phyloP scores from a whole-genome alignment of 108 stramenopile species.

The Nitzschia palea region DNA sequence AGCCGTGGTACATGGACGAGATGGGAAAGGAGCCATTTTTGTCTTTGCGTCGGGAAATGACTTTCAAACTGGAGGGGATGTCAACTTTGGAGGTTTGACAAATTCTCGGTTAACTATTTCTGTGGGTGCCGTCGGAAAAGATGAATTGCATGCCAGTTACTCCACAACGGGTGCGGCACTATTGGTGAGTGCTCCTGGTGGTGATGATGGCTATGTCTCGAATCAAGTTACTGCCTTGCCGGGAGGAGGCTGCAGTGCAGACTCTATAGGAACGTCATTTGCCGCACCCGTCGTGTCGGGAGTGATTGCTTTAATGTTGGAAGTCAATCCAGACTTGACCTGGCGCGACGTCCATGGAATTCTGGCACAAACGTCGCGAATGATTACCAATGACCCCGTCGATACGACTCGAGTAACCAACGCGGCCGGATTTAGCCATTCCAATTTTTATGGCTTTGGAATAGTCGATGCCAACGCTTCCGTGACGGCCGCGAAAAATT shows the following conservation, averaged over 20 bases:
- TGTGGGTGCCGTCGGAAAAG: conserved; percentile 43
- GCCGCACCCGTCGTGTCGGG: conserved; percentile 44
- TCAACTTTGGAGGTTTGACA: conserved; percentile 37
- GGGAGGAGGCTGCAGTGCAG: conserved; percentile 22
- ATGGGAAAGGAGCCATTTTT: conserved; percentile 46
- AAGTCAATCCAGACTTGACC: conserved; percentile 40
- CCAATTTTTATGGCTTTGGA: conserved; percentile 50
- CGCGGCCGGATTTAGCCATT: conserved; percentile 42
- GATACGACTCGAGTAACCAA: conserved; percentile 24
- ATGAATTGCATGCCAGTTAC: conserved; percentile 35
- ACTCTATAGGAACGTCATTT: conserved; percentile 38
- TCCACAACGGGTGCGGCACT: conserved; percentile 39
- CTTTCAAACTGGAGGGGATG: conserved; percentile 21
- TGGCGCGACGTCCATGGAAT: conserved; percentile 65
- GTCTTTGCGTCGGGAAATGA: conserved; percentile 49
- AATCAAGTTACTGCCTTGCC: conserved; percentile 23
- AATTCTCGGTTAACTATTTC: conserved; percentile 38
- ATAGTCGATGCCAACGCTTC: conserved; percentile 46
- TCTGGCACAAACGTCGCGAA: conserved; percentile 28
- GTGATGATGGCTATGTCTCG: conserved; percentile 25
- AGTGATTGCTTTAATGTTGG: conserved; percentile 45
- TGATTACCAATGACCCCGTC: background rate
- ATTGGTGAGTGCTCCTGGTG: conserved; percentile 46
- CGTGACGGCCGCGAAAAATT: conserved; percentile 25
- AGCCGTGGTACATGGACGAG: conserved; percentile 34